Conservation (phyloP, 2,329 filamentous ascomycete species). For the Colletotrichum endophyticum region DNA sequence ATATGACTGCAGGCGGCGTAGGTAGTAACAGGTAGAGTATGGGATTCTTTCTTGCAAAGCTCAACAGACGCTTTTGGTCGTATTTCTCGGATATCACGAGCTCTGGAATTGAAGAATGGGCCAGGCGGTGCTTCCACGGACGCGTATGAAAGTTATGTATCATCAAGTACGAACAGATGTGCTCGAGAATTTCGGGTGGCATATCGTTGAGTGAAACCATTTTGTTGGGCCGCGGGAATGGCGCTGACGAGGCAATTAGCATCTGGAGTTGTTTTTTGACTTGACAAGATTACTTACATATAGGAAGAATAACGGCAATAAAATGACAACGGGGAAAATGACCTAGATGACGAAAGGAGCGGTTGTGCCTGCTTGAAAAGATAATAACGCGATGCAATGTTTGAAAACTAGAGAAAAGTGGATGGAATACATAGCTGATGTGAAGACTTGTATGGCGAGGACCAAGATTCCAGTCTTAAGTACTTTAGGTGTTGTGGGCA, state of each 20-base stretch:
- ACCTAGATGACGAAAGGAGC: fast-evolving
- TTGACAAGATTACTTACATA: background rate
- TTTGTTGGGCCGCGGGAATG: fast-evolving
- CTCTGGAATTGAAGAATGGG: fast-evolving
- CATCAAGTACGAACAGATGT: background rate
- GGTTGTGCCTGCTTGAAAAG: fast-evolving
- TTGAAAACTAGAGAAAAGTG: background rate
- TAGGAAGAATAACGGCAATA: background rate
- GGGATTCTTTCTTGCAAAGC: background rate
- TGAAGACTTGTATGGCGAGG: no score
- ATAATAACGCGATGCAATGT: background rate
- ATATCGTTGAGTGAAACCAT: background rate
- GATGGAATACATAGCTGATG: background rate
- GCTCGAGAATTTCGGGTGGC: background rate
- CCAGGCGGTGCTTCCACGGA: background rate
- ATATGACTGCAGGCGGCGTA: background rate
- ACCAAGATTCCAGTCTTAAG: background rate
- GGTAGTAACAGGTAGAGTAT: background rate
- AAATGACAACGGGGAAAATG: fast-evolving
- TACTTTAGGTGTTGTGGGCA: background rate
- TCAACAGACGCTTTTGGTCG: background rate
- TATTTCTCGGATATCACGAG: fast-evolving
- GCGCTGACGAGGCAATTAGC: background rate
- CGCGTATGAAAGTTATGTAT: fast-evolving
- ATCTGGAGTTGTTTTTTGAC: background rate